phyloP scores from a whole-genome alignment of 2,329 filamentous ascomycete genomes.

The Metarhizium album region DNA sequence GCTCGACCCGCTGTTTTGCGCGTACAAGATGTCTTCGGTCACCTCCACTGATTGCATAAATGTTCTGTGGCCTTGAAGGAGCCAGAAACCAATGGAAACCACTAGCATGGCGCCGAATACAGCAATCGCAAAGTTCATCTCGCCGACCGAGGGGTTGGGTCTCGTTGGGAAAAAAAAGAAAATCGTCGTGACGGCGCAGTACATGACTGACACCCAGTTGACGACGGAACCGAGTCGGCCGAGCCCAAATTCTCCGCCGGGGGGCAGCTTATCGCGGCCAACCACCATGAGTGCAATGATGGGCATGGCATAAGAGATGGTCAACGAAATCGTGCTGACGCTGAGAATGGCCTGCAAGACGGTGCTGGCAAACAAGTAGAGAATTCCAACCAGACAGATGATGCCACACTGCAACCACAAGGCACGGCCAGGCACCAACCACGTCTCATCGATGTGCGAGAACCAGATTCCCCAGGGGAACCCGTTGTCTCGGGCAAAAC shows the following conservation, averaged over 20 bases:
- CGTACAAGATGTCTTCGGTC: conserved; percentile 11
- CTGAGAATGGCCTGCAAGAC: conserved; percentile 43
- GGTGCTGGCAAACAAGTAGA: conserved; percentile 43
- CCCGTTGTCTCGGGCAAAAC: conserved; percentile 43
- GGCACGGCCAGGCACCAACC: conserved; percentile 41
- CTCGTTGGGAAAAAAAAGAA: conserved; percentile 43
- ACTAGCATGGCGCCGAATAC: conserved; percentile 45
- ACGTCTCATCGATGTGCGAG: conserved; percentile 28
- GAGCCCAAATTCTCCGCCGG: conserved; percentile 30
- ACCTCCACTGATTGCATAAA: conserved; percentile 13
- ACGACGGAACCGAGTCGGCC: conserved; percentile 31
- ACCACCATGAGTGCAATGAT: conserved; percentile 35
- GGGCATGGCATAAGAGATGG: conserved; percentile 37
- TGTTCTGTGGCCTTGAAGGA: conserved; percentile 30
- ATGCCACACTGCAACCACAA: conserved; percentile 40
- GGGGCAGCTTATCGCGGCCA: conserved; percentile 41
- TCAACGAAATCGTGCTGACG: conserved; percentile 45
- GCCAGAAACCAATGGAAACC: conserved; percentile 38
- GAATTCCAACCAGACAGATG: conserved; percentile 35
- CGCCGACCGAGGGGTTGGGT: conserved; percentile 32
- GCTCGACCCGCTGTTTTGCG: neutral
- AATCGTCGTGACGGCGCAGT: conserved; percentile 39
- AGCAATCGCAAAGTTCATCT: conserved; percentile 48
- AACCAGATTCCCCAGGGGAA: conserved; percentile 35
- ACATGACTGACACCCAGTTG: conserved; percentile 39